Conservation (phyloP, 192 early-diverging fungal genomes). For the Podila verticillata region DNA sequence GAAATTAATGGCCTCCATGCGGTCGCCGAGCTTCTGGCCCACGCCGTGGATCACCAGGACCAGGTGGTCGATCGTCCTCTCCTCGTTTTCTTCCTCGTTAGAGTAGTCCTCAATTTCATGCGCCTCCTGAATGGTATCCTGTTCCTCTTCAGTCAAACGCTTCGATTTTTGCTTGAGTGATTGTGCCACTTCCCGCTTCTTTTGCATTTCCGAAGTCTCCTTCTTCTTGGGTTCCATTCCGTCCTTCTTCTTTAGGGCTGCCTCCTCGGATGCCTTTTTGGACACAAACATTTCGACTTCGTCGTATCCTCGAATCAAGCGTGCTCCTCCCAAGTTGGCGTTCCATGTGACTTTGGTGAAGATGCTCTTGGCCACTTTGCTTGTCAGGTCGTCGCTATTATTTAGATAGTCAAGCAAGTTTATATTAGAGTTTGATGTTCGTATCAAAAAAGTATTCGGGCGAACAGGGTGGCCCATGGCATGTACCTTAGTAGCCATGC, state of each 20-base stretch:
- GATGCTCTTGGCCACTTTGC: slow-evolving; percentile 71
- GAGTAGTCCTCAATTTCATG: slow-evolving; percentile 59
- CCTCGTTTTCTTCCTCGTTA: slow-evolving; percentile 65
- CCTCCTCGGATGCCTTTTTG: slow-evolving; percentile 51
- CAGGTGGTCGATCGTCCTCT: slow-evolving; percentile 79
- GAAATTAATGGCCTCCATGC: slow-evolving; percentile 74
- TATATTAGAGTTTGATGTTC: no score
- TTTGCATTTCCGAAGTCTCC: slow-evolving; percentile 39
- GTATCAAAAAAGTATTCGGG: neutral
- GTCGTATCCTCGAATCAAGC: slow-evolving; percentile 77
- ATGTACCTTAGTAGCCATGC: slow-evolving; percentile 68
- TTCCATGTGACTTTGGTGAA: slow-evolving; percentile 67
- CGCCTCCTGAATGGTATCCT: slow-evolving; percentile 54
- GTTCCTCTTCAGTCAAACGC: slow-evolving; percentile 39
- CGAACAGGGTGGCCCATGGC: neutral
- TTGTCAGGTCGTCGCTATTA: slow-evolving; percentile 64
- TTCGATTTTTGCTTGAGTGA: slow-evolving; percentile 47
- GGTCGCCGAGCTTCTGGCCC: slow-evolving; percentile 84
- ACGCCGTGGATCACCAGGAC: slow-evolving; percentile 89
- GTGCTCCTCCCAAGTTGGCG: slow-evolving; percentile 71
- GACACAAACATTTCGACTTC: slow-evolving; percentile 69
- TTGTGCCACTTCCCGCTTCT: slow-evolving; percentile 30
- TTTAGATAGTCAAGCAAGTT: no score
- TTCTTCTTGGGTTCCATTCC: slow-evolving; percentile 46
- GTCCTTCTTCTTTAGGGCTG: slow-evolving; percentile 50